These are phyloP conservation scores for Saccharomycopsis schoenii DNA, from an alignment of 805 yeast species.

Conservation along the genomic window DNA sequence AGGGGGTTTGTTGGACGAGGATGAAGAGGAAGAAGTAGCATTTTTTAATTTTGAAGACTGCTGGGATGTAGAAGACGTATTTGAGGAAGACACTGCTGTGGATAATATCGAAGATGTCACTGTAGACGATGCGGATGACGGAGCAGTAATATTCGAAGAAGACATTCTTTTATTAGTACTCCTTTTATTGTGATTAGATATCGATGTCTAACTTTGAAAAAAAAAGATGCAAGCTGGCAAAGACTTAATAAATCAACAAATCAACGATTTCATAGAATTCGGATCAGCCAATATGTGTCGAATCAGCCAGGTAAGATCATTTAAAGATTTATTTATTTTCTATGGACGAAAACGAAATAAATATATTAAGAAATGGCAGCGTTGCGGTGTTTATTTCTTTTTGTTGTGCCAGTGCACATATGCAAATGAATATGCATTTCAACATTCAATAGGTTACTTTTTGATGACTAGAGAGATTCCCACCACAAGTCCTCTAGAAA, in stretches of 20 bases:
- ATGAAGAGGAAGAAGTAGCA: background rate
- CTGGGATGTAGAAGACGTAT: background rate
- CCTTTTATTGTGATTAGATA: background rate
- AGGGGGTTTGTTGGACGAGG: slow-evolving; percentile 8
- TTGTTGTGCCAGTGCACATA: background rate
- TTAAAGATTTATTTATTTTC: too few relatives aligned
- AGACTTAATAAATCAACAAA: background rate
- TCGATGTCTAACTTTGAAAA: too few relatives aligned
- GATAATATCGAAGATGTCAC: background rate
- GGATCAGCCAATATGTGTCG: too few relatives aligned
- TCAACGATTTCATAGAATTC: background rate
- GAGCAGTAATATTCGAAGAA: background rate
- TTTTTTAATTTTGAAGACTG: background rate
- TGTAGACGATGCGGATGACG: background rate
- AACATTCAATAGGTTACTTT: too few relatives aligned
- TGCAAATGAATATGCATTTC: background rate
- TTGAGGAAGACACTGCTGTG: background rate
- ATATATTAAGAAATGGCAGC: background rate
- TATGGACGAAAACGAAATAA: background rate
- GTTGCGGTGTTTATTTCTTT: background rate
- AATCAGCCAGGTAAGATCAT: background rate
- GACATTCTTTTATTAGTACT: background rate
- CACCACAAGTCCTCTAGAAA: too few relatives aligned
- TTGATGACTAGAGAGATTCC: too few relatives aligned
- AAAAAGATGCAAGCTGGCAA: background rate